Evolutionary conservation across 352 stramenopile genomes (phyloP).

Genomic region (Lagenidium giganteum): DNA sequence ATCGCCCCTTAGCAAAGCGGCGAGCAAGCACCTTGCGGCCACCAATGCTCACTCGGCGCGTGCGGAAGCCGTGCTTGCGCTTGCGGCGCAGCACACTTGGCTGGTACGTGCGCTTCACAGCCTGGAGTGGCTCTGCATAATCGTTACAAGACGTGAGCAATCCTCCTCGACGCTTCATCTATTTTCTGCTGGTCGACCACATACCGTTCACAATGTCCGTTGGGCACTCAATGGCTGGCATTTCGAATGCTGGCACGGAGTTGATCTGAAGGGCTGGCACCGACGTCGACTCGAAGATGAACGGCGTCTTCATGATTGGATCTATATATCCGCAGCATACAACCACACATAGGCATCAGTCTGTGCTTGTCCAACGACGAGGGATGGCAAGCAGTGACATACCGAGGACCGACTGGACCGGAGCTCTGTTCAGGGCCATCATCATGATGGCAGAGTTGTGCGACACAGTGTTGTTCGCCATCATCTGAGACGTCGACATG

Average conservation of each 20-base stretch:
- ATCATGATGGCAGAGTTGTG: not conserved
- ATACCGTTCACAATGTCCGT: constrained; percentile 38
- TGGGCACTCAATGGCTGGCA: constrained; percentile 35
- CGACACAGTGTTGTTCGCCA: constrained; percentile 15
- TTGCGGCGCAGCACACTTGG: constrained; percentile 82
- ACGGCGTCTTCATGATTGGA: constrained; percentile 26
- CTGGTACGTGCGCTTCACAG: constrained; percentile 85
- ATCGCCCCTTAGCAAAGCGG: constrained; percentile 77
- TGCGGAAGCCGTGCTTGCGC: constrained; percentile 83
- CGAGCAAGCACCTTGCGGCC: constrained; percentile 77
- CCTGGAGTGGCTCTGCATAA: constrained; percentile 53
- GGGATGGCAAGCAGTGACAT: not conserved
- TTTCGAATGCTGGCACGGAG: constrained; percentile 28
- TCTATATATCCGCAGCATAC: constrained; percentile 13
- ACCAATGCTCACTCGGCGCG: constrained; percentile 66
- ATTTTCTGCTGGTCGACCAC: no score
- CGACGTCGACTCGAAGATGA: constrained; percentile 36
- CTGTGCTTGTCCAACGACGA: not conserved
- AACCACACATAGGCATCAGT: not conserved
- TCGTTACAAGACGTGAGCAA: not conserved
- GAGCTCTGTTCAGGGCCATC: no score
- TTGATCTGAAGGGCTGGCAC: constrained; percentile 32
- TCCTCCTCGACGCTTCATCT: not conserved
- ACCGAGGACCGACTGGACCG: not conserved
- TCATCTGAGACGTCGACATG: constrained; percentile 5